Base-by-base conservation (phyloP, 2,329 filamentous ascomycete genomes). In the Aspergillus latus region DNA sequence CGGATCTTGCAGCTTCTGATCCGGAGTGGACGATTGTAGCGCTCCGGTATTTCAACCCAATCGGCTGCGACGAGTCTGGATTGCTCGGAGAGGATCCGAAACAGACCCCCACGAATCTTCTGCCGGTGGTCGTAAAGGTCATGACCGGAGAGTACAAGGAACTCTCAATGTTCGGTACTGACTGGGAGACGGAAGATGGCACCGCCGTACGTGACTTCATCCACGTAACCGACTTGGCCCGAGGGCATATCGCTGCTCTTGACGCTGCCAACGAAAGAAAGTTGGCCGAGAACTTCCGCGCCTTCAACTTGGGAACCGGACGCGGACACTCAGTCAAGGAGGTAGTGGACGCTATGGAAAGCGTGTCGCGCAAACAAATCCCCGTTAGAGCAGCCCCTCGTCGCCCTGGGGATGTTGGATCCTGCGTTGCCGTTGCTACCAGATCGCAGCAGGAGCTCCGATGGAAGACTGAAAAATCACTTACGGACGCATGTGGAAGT, bases 201-300 rank as follows among this genome's bases (percentile, higher is more conserved):
- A 87, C 85, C 0, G 84, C 84, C 0, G 78, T 88, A 34, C 80
- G 85, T 30, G 85, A 88, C 68, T 88, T 85, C 65, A 86, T 88
- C 60, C 85, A 88, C 62, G 85, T 87, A 21, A 81, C 79, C 11
- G 85, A 88, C 68, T 77, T 88, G 40, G 84, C 84, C 4, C 75
- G 80, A 37, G 85, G 72, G 2, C 85, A 88, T 68, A 78, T 86
- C 28, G 83, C 84, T 2, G 85, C 85, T 2, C 72, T 86, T 11
- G 60, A 64, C 4, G 66, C 75, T 10, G 66, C 71, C 30, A 64
- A 63, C 29, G 62, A 65, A 8, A 67, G 68, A 1, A 62, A 62
- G 34, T 49, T 73, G 39, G 59, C 47, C 36, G 64, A 70, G 15
- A 70, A 80, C 48, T 74, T 73, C 62, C 69, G 71, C 3, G 68